Evolutionary conservation across 345 rosid species (phyloP).

Genomic region (Citropsis articulata): DNA sequence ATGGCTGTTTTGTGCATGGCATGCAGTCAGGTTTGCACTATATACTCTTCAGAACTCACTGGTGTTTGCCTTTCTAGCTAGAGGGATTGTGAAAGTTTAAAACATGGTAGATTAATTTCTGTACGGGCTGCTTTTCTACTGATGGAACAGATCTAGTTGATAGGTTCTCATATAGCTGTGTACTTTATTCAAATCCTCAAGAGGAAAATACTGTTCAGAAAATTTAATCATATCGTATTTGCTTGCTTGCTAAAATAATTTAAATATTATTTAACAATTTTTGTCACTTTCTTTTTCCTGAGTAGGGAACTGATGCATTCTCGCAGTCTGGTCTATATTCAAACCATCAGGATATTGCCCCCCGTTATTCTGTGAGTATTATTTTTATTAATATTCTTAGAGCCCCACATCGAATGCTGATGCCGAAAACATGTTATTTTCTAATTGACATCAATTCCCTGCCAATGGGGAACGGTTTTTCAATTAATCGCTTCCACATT

Average conservation of each 20-base stretch:
- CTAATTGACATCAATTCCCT: background rate
- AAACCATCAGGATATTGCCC: slow-evolving; percentile 95
- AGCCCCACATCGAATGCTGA: background rate
- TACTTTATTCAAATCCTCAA: background rate
- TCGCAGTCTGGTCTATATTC: slow-evolving; percentile 94
- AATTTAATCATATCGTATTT: background rate
- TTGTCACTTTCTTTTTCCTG: background rate
- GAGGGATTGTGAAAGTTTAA: background rate
- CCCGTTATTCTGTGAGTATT: slow-evolving; percentile 82
- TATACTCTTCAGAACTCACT: background rate
- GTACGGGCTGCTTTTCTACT: background rate
- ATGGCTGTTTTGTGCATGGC: slow-evolving; percentile 86
- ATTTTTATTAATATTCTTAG: background rate
- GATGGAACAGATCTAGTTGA: background rate
- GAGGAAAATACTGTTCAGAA: background rate
- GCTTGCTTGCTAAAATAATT: background rate
- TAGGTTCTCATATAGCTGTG: background rate
- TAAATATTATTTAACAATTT: background rate
- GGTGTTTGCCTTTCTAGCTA: background rate
- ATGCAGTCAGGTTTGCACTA: slow-evolving; percentile 72
- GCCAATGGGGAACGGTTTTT: background rate
- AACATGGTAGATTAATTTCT: background rate
- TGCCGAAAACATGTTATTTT: background rate
- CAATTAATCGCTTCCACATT: background rate
- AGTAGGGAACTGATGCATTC: slow-evolving; percentile 88